A percentile compares a stretch with the other conserved stretches of the same genome.
phyloP scores from a whole-genome alignment of 495 filamentous ascomycete genomes.

The Xylaria cubensis region DNA sequence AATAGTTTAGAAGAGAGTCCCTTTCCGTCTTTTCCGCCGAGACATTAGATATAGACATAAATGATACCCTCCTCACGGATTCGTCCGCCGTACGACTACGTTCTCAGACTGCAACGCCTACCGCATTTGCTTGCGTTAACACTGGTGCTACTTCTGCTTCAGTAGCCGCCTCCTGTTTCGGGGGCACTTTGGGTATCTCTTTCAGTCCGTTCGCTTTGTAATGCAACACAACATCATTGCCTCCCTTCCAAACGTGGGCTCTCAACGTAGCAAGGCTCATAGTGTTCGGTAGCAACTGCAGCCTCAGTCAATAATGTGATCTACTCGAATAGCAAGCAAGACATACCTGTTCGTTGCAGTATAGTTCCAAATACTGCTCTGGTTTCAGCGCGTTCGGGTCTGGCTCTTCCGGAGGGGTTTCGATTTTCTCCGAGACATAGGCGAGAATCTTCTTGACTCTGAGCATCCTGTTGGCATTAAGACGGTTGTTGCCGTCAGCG shows the following conservation, averaged over 20 bases:
- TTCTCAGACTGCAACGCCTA: slow-evolving; percentile 32
- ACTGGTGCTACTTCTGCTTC: slow-evolving; percentile 35
- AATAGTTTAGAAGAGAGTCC: slow-evolving; percentile 19
- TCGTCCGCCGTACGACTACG: slow-evolving; percentile 3
- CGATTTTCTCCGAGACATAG: slow-evolving; percentile 91
- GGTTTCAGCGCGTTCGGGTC: slow-evolving; percentile 71
- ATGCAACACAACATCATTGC: slow-evolving; percentile 84
- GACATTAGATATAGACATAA: slow-evolving; percentile 25
- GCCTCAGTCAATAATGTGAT: slow-evolving; percentile 30
- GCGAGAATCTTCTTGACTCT: slow-evolving; percentile 92
- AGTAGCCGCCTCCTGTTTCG: slow-evolving; percentile 29
- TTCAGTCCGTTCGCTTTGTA: slow-evolving; percentile 91
- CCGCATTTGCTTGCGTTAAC: slow-evolving; percentile 25
- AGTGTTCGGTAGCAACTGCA: slow-evolving; percentile 59
- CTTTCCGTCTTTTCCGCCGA: neutral
- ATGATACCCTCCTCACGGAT: slow-evolving; percentile 26
- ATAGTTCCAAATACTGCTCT: slow-evolving; percentile 91
- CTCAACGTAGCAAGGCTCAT: slow-evolving; percentile 94
- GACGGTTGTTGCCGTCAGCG: slow-evolving; percentile 76
- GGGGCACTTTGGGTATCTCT: slow-evolving; percentile 49
- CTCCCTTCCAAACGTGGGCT: slow-evolving; percentile 89
- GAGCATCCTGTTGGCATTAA: slow-evolving; percentile 97
- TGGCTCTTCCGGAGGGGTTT: slow-evolving; percentile 58
- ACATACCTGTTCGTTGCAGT: slow-evolving; percentile 88
- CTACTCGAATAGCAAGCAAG: slow-evolving; percentile 2